phyloP scores from a whole-genome alignment of 2,329 filamentous ascomycete genomes.

The Hortaea sp. region DNA sequence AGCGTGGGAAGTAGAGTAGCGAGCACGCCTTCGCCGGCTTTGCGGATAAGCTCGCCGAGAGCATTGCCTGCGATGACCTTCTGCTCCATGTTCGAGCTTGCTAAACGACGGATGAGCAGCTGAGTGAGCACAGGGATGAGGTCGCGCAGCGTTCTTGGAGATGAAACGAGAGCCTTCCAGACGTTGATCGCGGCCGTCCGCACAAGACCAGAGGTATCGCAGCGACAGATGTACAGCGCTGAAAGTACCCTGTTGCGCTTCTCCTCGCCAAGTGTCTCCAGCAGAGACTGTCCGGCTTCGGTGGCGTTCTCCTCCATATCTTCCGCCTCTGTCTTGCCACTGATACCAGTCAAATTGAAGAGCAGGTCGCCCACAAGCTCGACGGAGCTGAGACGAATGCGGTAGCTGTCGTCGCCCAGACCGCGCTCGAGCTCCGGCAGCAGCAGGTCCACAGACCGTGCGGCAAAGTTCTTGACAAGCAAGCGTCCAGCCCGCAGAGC shows the following conservation, averaged over 20 bases:
- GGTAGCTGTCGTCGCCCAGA: constrained; percentile 92
- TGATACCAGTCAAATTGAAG: constrained; percentile 96
- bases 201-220: constrained; percentile 87
- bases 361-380: constrained; percentile 93
- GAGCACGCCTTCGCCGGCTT: constrained; percentile 88
- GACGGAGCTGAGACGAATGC: constrained; percentile 95
- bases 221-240: constrained; percentile 94
- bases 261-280: constrained; percentile 89
- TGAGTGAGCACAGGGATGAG: constrained; percentile 90
- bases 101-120: constrained; percentile 84
- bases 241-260: constrained; percentile 95
- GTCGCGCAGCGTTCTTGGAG: constrained; percentile 85
- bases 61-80: constrained; percentile 98
- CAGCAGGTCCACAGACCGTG: constrained; percentile 84
- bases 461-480: constrained; percentile 96
- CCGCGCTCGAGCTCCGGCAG: constrained; percentile 92
- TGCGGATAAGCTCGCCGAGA: constrained; percentile 89
- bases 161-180: constrained; percentile 94
- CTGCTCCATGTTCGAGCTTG: constrained; percentile 95
- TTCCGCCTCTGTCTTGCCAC: constrained; percentile 62
- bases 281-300: constrained; percentile 84
- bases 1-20: constrained; percentile 80
- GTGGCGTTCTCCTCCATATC: constrained; percentile 71
- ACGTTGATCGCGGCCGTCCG: constrained; percentile 82
- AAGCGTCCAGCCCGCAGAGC: constrained; percentile 85